These are phyloP conservation scores for Suillus subaureus DNA, from an alignment of 768 basidiomycete species.

Conservation along the genomic window DNA sequence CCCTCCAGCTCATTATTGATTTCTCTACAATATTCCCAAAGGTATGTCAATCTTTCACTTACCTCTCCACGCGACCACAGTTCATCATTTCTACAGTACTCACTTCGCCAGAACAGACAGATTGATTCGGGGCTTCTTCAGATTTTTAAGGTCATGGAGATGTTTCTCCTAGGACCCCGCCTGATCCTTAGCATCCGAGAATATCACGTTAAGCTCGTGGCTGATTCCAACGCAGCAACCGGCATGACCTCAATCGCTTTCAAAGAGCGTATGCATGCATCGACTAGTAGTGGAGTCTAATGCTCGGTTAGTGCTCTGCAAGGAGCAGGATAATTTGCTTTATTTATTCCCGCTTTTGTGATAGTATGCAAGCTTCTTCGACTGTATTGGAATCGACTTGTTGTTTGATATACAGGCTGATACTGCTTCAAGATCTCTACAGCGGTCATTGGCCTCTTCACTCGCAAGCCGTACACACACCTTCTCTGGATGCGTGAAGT, in stretches of 20 bases:
- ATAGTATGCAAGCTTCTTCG: no score
- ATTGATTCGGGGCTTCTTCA: neutral
- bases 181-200: neutral
- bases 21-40: rapidly evolving
- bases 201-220: neutral
- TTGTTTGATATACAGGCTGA: no score
- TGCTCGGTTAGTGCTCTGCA: neutral
- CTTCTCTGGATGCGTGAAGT: neutral
- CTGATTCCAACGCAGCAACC: neutral
- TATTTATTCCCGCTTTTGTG: no score
- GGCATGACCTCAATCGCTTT: neutral
- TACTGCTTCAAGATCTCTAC: no score
- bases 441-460: no score
- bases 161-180: neutral
- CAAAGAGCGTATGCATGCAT: neutral
- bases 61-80: neutral
- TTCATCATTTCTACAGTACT: neutral
- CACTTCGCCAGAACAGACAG: neutral
- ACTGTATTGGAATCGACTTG: no score
- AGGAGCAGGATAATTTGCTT: no score
- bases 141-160: neutral
- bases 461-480: no score
- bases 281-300: neutral
- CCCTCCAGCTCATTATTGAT: neutral
- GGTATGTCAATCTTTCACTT: neutral